A percentile compares a stretch with the other conserved stretches of the same genome.
Conservation (phyloP, 1,139 yeast genomes). For the Pichia sp. region DNA sequence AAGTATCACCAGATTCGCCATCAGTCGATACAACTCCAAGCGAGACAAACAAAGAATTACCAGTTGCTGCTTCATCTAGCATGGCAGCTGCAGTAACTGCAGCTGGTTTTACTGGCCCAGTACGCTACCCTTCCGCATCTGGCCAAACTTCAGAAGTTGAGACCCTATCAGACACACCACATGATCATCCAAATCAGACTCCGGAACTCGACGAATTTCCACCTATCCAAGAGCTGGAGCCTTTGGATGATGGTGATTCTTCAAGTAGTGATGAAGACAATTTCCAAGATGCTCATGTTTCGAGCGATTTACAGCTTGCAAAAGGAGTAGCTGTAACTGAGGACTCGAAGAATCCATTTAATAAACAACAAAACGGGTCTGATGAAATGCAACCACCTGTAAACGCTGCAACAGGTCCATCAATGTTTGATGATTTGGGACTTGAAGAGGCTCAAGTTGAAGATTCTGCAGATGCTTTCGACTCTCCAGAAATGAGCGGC, state of each 20-base stretch:
- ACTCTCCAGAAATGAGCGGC: constrained; percentile 14
- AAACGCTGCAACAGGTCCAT: constrained; percentile 28
- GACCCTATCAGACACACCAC: constrained; percentile 8
- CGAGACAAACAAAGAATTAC: neutral
- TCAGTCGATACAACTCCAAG: neutral
- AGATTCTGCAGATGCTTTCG: constrained; percentile 39
- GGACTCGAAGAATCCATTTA: constrained; percentile 30
- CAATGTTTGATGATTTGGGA: constrained; percentile 48
- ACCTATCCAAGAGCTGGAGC: constrained; percentile 18
- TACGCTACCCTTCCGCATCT: neutral
- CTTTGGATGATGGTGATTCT: constrained; percentile 38
- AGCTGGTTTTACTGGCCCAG: neutral
- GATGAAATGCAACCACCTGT: neutral
- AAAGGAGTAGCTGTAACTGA: neutral
- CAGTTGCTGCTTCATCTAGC: neutral
- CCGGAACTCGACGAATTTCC: constrained; percentile 15
- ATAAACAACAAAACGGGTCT: neutral
- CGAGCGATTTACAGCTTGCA: neutral
- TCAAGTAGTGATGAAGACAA: constrained; percentile 29
- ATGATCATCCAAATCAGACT: constrained; percentile 1
- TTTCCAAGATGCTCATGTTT: constrained; percentile 28
- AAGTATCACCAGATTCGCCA: neutral
- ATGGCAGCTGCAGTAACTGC: constrained; percentile 2
- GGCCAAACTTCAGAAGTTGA: constrained; percentile 2
- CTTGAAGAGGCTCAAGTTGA: constrained; percentile 48